Percentiles rank a stretch among this genome's conserved stretches.
Conservation (phyloP, 1,139 yeast genomes). For the Zygosaccharomyces pseudobailii region DNA sequence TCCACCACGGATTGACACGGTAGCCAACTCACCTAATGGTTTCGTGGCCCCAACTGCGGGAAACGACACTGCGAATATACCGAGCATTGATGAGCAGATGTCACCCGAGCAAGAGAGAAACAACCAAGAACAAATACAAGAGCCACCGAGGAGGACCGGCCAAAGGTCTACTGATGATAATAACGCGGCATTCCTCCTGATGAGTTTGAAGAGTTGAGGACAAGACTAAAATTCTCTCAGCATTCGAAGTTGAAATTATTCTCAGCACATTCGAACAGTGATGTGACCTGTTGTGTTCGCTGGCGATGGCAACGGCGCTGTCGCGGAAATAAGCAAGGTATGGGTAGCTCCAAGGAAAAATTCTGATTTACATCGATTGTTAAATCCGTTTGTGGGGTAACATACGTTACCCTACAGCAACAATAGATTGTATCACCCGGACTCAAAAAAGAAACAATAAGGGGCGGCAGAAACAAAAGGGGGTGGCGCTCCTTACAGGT, state of each 20-base stretch:
- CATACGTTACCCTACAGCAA: not conserved
- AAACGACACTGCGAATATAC: slow-evolving; percentile 7
- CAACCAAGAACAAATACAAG: slow-evolving; percentile 2
- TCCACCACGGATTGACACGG: slow-evolving; percentile 16
- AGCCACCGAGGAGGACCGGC: slow-evolving; percentile 10
- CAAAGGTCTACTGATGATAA: slow-evolving; percentile 18
- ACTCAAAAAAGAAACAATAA: not conserved
- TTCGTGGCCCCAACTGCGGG: slow-evolving; percentile 13
- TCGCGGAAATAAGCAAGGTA: not conserved
- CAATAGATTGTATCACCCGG: not conserved
- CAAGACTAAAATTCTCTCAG: no score
- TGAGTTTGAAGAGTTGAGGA: slow-evolving; percentile 23
- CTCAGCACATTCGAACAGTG: no score
- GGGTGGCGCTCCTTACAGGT: not conserved
- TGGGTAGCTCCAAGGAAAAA: not conserved
- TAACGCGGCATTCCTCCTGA: slow-evolving; percentile 29
- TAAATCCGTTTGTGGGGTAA: not conserved
- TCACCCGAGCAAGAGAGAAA: slow-evolving; percentile 8
- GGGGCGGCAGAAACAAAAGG: not conserved
- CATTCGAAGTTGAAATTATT: no score
- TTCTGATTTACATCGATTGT: not conserved
- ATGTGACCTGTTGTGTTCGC: no score
- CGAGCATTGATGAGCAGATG: slow-evolving; percentile 7
- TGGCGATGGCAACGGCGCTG: no score
- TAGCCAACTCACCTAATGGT: slow-evolving; percentile 19